Evolutionary conservation across 352 stramenopile genomes (phyloP).

Genomic region (Phytophthora brassicae): DNA sequence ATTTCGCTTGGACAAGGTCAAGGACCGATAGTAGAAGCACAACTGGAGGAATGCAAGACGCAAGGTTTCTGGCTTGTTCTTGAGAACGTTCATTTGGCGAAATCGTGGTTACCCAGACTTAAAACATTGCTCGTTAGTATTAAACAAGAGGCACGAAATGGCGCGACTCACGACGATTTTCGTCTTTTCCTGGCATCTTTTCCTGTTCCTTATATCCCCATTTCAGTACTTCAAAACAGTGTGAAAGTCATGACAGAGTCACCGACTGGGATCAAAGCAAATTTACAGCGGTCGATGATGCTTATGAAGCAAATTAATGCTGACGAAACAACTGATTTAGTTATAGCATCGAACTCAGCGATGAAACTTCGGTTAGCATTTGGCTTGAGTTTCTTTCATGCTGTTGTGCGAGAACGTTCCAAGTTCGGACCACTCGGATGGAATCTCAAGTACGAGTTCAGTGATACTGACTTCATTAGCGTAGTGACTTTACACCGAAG

Average conservation of each 20-base stretch:
- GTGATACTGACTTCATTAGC: conserved; percentile 73
- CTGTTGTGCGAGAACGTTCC: conserved; percentile 65
- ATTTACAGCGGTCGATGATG: conserved; percentile 67
- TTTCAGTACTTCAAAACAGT: conserved; percentile 69
- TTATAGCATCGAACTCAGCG: not conserved
- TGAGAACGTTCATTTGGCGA: conserved; percentile 77
- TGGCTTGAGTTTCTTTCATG: conserved; percentile 80
- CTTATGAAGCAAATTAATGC: conserved; percentile 28
- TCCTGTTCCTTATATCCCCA: conserved; percentile 67
- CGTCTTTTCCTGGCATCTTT: conserved; percentile 73
- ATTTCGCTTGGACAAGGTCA: conserved; percentile 83
- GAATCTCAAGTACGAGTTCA: conserved; percentile 84
- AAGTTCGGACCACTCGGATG: conserved; percentile 81
- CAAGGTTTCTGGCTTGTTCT: conserved; percentile 70
- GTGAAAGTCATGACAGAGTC: conserved; percentile 84
- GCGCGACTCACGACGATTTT: conserved; percentile 57
- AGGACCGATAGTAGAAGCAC: conserved; percentile 59
- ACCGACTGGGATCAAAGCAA: conserved; percentile 71
- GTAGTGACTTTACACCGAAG: conserved; percentile 58
- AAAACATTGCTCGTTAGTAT: conserved; percentile 45
- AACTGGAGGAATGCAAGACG: conserved; percentile 49
- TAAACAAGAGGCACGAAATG: conserved; percentile 30
- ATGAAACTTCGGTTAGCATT: conserved; percentile 66
- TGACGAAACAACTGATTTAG: not conserved
- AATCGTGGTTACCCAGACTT: conserved; percentile 76